These are phyloP conservation scores for Penicillium sumatraense DNA, from an alignment of 2,329 filamentous ascomycete species.

Conservation along the genomic window DNA sequence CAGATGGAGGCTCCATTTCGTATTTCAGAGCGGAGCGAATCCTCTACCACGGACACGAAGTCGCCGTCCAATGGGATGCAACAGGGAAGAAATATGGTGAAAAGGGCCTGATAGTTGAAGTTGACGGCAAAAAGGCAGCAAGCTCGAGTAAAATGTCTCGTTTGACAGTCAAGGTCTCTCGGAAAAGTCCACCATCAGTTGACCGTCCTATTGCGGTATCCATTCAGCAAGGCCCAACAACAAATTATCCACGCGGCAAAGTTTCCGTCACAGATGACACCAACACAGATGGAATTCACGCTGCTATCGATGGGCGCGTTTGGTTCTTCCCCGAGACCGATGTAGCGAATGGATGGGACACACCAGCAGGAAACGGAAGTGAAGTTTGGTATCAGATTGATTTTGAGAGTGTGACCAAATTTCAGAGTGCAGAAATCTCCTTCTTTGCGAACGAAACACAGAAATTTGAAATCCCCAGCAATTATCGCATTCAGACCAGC, in stretches of 20 bases:
- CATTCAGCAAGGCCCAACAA: constrained; percentile 14
- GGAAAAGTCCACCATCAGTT: constrained; percentile 8
- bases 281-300: constrained; percentile 13
- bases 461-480: constrained; percentile 15
- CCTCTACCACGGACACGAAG: constrained; percentile 47
- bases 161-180: constrained; percentile 6
- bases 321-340: constrained; percentile 24
- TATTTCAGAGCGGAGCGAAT: constrained; percentile 50
- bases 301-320: constrained; percentile 23
- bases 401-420: constrained; percentile 6
- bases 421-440: constrained; percentile 19
- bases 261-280: constrained; percentile 18
- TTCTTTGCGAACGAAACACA: constrained; percentile 20
- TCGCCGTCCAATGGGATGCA: constrained; percentile 49
- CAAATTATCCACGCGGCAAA: constrained; percentile 15
- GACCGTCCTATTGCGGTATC: constrained; percentile 19
- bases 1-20: constrained; percentile 32
- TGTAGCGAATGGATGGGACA: constrained; percentile 27
- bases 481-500: constrained; percentile 17
- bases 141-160: constrained; percentile 10
- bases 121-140: constrained; percentile 19
- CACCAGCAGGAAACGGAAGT: constrained; percentile 20
- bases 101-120: constrained; percentile 15
- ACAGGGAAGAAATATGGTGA: constrained; percentile 16
- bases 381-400: constrained; percentile 25